A percentile compares a stretch with the other conserved stretches of the same genome.
These are phyloP conservation scores for Tulasnella sp. DNA, from an alignment of 768 basidiomycete genomes.

Conservation along the genomic window DNA sequence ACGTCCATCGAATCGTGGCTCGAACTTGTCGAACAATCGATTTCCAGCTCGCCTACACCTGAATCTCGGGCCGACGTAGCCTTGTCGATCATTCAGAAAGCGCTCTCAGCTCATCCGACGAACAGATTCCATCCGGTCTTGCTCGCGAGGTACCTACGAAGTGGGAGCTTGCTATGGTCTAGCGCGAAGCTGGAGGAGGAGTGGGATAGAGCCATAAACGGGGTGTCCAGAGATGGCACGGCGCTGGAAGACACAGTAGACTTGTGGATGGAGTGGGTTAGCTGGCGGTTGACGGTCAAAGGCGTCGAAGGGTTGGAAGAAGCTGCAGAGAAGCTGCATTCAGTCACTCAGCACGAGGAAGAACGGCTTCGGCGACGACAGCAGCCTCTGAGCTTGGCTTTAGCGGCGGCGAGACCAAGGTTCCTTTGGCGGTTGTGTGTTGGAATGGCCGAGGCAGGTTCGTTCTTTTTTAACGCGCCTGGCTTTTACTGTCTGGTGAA, in stretches of 20 bases:
- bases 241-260: slow-evolving; percentile 30
- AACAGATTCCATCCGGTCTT: slow-evolving; percentile 51
- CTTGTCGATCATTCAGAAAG: slow-evolving; percentile 61
- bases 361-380: not conserved
- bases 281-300: slow-evolving; percentile 59
- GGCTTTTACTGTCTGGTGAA: not conserved
- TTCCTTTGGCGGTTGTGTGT: slow-evolving; percentile 68
- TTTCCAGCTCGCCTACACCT: slow-evolving; percentile 59
- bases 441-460: slow-evolving; percentile 64
- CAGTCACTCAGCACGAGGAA: not conserved
- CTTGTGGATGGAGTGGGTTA: slow-evolving; percentile 78
- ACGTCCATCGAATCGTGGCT: slow-evolving; percentile 58
- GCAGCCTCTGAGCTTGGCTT: not conserved
- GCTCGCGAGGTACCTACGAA: slow-evolving; percentile 60
- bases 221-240: slow-evolving; percentile 41
- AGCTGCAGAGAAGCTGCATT: not conserved
- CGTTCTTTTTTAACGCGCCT: slow-evolving; percentile 30
- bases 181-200: slow-evolving; percentile 52
- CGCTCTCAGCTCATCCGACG: slow-evolving; percentile 51
- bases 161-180: slow-evolving; percentile 70
- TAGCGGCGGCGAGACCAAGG: slow-evolving; percentile 40
- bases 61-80: slow-evolving; percentile 68
- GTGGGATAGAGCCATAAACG: slow-evolving; percentile 63
- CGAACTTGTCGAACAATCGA: slow-evolving; percentile 55
- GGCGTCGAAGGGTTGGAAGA: slow-evolving; percentile 42